Conservation (phyloP, 192 early-diverging fungal species). For the Podochytrium sp. region DNA sequence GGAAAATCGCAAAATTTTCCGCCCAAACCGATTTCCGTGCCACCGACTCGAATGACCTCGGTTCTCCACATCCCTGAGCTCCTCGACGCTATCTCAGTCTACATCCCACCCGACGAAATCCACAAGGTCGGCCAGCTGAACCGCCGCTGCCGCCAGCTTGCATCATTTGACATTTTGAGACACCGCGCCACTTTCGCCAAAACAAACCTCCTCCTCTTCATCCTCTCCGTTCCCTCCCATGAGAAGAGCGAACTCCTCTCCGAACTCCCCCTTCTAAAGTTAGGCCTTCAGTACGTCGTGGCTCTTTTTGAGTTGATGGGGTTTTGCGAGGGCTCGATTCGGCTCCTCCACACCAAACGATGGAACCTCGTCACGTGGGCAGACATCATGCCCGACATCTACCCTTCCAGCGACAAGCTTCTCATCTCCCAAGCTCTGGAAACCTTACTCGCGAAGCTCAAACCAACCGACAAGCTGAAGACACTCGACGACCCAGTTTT, state of each 20-base stretch:
- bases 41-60: not conserved
- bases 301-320: not conserved
- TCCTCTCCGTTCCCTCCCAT: not conserved
- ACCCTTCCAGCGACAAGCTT: not conserved
- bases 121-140: not conserved
- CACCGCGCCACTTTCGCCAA: not conserved
- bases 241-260: not conserved
- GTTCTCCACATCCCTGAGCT: not conserved
- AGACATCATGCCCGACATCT: not conserved
- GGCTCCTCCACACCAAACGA: not conserved
- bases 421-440: not conserved
- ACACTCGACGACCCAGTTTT: not conserved
- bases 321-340: not conserved
- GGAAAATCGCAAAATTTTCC: too few relatives aligned
- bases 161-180: not conserved
- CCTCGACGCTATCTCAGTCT: not conserved
- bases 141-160: not conserved
- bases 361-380: not conserved
- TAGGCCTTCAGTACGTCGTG: not conserved
- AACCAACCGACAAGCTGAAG: not conserved
- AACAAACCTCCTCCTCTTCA: not conserved
- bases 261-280: not conserved
- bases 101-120: not conserved
- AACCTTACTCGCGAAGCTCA: not conserved
- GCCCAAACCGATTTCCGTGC: not conserved